A percentile compares a stretch with the other conserved stretches of the same genome.
phyloP scores from a whole-genome alignment of 805 yeast genomes.

The Saccharomycopsis fodiens region DNA sequence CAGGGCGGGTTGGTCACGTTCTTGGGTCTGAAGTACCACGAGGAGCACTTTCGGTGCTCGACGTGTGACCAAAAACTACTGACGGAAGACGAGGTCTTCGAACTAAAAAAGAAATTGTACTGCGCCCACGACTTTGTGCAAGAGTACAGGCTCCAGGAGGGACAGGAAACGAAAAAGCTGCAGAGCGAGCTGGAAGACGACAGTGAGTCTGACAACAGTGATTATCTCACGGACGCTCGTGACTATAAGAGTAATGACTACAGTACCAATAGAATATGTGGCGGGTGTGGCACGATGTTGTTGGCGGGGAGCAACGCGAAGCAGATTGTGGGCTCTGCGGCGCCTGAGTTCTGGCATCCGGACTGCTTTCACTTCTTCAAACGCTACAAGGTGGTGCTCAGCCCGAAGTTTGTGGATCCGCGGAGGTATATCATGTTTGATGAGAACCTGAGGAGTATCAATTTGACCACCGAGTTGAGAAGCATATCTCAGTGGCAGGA shows the following conservation, averaged over 20 bases:
- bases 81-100: slow-evolving; percentile 7
- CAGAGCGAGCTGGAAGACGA: neutral
- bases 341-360: slow-evolving; percentile 16
- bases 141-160: slow-evolving; percentile 3
- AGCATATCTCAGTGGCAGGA: slow-evolving; percentile 3
- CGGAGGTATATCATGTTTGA: slow-evolving; percentile 16
- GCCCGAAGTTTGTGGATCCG: slow-evolving; percentile 19
- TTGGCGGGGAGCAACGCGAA: slow-evolving; percentile 15
- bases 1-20: slow-evolving; percentile 16
- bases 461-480: slow-evolving; percentile 13
- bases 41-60: slow-evolving; percentile 15
- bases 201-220: neutral
- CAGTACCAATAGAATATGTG: slow-evolving; percentile 11
- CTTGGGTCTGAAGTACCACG: slow-evolving; percentile 17
- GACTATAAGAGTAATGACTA: slow-evolving; percentile 16
- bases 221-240: slow-evolving; percentile 6
- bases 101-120: slow-evolving; percentile 10
- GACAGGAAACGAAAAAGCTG: neutral
- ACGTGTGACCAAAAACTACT: slow-evolving; percentile 7
- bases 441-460: slow-evolving; percentile 13
- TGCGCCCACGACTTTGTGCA: slow-evolving; percentile 12
- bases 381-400: slow-evolving; percentile 12
- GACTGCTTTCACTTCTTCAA: slow-evolving; percentile 14
- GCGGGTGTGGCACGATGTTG: slow-evolving; percentile 17
- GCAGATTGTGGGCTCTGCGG: neutral